Percentiles rank a stretch among this genome's conserved stretches.
These are phyloP conservation scores for Backusella parvicylindrica DNA, from an alignment of 192 early-diverging fungal genomes.

Conservation along the genomic window DNA sequence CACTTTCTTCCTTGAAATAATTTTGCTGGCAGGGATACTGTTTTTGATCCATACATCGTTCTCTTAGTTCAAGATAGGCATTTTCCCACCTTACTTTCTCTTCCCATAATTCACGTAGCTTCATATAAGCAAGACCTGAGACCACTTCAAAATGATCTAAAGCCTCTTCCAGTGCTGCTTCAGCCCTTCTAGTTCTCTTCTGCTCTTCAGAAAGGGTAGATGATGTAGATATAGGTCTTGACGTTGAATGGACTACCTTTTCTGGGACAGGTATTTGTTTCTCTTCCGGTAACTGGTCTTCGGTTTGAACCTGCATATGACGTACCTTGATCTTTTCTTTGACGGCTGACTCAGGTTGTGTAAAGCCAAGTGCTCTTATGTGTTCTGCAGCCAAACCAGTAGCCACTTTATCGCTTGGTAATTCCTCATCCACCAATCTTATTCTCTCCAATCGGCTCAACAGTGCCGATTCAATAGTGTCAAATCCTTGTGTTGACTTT, in stretches of 20 bases:
- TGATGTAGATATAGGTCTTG: neutral
- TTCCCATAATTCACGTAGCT: constrained; percentile 48
- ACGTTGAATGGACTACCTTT: neutral
- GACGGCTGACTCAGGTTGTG: neutral
- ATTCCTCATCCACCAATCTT: neutral
- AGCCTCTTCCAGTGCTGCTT: constrained; percentile 37
- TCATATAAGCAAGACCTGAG: constrained; percentile 48
- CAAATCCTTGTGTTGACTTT: constrained; percentile 17
- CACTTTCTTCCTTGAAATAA: neutral
- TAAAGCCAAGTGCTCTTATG: constrained; percentile 21
- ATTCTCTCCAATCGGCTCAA: constrained; percentile 22
- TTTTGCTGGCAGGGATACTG: neutral
- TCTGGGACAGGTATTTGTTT: neutral
- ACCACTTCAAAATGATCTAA: constrained; percentile 49
- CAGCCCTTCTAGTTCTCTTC: constrained; percentile 7
- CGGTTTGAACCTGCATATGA: constrained; percentile 35
- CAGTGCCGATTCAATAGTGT: constrained; percentile 29
- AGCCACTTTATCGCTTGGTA: constrained; percentile 20
- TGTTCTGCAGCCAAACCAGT: constrained; percentile 24
- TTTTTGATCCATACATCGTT: constrained; percentile 17
- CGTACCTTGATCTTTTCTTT: constrained; percentile 3
- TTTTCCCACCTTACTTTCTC: constrained; percentile 36
- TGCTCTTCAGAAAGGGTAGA: neutral
- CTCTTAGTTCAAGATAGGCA: constrained; percentile 28
- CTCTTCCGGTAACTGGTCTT: neutral